phyloP scores from a whole-genome alignment of 2,329 filamentous ascomycete species.

The Penicillium hordei region DNA sequence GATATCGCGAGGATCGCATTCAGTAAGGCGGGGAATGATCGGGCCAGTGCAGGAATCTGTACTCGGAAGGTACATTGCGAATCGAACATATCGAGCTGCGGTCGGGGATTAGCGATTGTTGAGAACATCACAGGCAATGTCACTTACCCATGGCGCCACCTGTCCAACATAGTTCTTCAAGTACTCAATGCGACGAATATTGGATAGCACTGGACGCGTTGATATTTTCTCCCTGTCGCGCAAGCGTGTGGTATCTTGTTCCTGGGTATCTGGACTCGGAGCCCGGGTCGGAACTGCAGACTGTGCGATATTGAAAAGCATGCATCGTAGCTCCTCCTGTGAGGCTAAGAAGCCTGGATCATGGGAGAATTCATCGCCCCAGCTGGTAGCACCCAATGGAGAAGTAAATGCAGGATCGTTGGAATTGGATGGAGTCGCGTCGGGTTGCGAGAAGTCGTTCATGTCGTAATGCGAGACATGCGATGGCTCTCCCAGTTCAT shows the following conservation, averaged over 20 bases:
- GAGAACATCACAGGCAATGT: not conserved
- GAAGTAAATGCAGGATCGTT: conserved; percentile 19
- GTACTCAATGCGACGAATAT: conserved; percentile 40
- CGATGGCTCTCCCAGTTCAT: not conserved
- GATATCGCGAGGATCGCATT: conserved; percentile 57
- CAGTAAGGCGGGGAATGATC: conserved; percentile 46
- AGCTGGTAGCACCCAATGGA: conserved; percentile 20
- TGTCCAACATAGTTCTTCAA: conserved; percentile 55
- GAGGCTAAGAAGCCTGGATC: conserved; percentile 48
- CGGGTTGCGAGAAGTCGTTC: conserved; percentile 14
- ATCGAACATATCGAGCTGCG: conserved; percentile 59
- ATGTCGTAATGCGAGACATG: conserved; percentile 6
- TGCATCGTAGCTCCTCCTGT: conserved; percentile 47
- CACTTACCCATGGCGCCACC: conserved; percentile 53
- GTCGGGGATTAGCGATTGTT: conserved; percentile 2
- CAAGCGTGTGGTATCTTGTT: conserved; percentile 9
- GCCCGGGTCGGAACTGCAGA: conserved; percentile 46
- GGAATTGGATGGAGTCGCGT: conserved; percentile 15
- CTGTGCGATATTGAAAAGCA: conserved; percentile 48
- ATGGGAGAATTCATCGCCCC: conserved; percentile 34
- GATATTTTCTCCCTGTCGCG: conserved; percentile 2
- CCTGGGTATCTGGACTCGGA: conserved; percentile 33
- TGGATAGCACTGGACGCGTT: conserved; percentile 30
- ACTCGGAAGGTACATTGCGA: conserved; percentile 53
- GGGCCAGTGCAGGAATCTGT: conserved; percentile 52